Evolutionary conservation across 768 basidiomycete genomes (phyloP), one percentile per base, ranked within the genome.

Genomic region (Leccinum boreale): DNA sequence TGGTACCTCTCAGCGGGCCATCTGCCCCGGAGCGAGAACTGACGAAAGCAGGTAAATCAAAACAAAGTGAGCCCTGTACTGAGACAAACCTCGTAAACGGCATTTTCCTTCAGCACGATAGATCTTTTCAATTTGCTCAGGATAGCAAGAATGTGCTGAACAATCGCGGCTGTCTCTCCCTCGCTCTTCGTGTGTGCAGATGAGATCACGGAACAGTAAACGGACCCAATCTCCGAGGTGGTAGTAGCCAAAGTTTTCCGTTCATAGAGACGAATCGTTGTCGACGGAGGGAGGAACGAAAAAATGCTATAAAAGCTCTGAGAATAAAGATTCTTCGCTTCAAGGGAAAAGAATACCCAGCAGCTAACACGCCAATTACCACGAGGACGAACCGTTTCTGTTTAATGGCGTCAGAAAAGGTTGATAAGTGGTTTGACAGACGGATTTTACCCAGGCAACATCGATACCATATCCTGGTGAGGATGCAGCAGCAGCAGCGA

Each of bases 1-100:
- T 87, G 83, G 67, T 93, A 93, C 58, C 92, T 74, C 56, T 88
- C 74, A n/a, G 82, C 81, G 1, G 92, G 92, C 92, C 90, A 94
- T 61, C 79, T 75, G 1, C 92, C 92, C 52, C 84, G 73, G 23
- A 94, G 71, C 0, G 90, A 92, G 67, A 91, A 84, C 86, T 93
- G 65, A 8, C 17, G 29, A 61, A 5, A 60, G 52, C 9, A 36
- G 15, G 26, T 19, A 28, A 15, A 12, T 9, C 8, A 21, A 58
- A 19, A 53, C 36, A 23, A 59, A 14, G 33, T 1, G 1, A 44
- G 21, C 51, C 14, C 19, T 23, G 24, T 31, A 12, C 5, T 21
- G 42, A 33, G 39, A 55, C 77, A 10, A 31, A 86, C 88, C 79
- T 90, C 89, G 58, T 89, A 90, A 1, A 80, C 73, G 19, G 82